Percentiles rank a stretch among this genome's conserved stretches.
These are phyloP conservation scores for Pseudocercospora eumusae DNA, from an alignment of 2,329 filamentous ascomycete genomes.

Conservation along the genomic window DNA sequence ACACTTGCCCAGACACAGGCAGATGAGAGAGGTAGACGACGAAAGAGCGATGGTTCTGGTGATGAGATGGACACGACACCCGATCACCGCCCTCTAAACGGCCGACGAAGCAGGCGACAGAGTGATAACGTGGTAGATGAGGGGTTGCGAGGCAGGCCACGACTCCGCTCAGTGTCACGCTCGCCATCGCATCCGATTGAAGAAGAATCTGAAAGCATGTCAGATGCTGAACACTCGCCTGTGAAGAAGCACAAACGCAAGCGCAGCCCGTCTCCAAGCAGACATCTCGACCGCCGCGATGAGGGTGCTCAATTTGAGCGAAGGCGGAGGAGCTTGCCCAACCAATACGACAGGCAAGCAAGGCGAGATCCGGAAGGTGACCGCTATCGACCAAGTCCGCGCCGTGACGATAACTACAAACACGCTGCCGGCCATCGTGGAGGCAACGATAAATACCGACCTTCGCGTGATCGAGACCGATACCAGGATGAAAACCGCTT, in stretches of 20 bases:
- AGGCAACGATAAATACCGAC: slow-evolving; percentile 33
- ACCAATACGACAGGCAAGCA: slow-evolving; percentile 35
- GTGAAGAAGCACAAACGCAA: slow-evolving; percentile 40
- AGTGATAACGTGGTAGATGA: slow-evolving; percentile 42
- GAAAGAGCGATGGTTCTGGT: slow-evolving; percentile 35
- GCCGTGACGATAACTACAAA: slow-evolving; percentile 30
- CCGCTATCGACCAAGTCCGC: slow-evolving; percentile 36
- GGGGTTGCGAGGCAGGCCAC: slow-evolving; percentile 40
- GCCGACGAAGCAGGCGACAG: slow-evolving; percentile 36
- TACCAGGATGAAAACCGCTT: slow-evolving; percentile 44
- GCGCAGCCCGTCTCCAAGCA: slow-evolving; percentile 39
- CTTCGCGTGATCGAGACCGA: slow-evolving; percentile 23
- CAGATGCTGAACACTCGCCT: slow-evolving; percentile 27
- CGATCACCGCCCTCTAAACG: slow-evolving; percentile 23
- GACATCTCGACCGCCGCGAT: slow-evolving; percentile 30
- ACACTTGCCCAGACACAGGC: slow-evolving; percentile 3
- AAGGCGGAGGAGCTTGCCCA: slow-evolving; percentile 42
- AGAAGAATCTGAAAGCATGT: slow-evolving; percentile 28
- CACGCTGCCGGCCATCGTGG: slow-evolving; percentile 23
- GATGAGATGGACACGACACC: slow-evolving; percentile 34
- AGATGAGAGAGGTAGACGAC: slow-evolving; percentile 33
- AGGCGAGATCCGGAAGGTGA: slow-evolving; percentile 20
- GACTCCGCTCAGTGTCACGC: slow-evolving; percentile 36
- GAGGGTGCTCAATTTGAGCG: slow-evolving; percentile 30
- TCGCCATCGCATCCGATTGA: slow-evolving; percentile 37